Evolutionary conservation across 2,329 filamentous ascomycete species (phyloP).

Genomic region (Achaetomium macrosporum): DNA sequence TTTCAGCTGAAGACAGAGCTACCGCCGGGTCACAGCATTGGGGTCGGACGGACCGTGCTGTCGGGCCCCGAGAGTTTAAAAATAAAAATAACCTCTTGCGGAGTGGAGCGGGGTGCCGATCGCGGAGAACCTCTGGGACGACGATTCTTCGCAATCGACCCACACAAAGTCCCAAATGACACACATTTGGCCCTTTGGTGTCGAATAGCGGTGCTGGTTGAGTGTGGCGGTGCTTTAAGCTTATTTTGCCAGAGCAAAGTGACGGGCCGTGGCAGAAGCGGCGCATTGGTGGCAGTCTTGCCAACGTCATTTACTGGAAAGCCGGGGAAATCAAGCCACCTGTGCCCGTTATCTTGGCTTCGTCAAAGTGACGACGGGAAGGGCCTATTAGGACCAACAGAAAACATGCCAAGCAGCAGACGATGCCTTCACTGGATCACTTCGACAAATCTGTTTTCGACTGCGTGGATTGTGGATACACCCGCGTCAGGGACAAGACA

Average conservation of each 20-base stretch:
- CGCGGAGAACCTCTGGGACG: conserved; percentile 6
- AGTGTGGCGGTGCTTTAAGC: conserved; percentile 12
- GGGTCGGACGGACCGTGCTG: conserved; percentile 11
- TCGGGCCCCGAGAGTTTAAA: conserved; percentile 12
- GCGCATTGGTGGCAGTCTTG: not conserved
- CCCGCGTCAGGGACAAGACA: no score
- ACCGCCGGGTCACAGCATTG: conserved; percentile 12
- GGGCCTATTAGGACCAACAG: no score
- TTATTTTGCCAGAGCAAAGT: conserved; percentile 1
- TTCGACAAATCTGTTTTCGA: no score
- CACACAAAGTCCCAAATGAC: not conserved
- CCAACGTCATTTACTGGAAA: not conserved
- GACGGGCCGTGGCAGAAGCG: not conserved
- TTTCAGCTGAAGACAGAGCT: conserved; percentile 18
- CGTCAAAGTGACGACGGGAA: no score
- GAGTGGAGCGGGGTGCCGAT: conserved; percentile 2
- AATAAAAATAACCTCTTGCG: conserved; percentile 11
- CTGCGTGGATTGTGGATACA: no score
- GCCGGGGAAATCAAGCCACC: not conserved
- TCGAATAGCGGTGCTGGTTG: not conserved
- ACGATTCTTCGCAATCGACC: not conserved
- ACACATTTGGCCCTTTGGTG: not conserved
- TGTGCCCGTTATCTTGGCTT: no score
- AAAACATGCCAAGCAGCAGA: no score
- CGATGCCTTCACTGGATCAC: no score